Evolutionary conservation across 352 stramenopile genomes (phyloP), one percentile per base, ranked within the genome.

Genomic region (Phytopythium boreale): DNA sequence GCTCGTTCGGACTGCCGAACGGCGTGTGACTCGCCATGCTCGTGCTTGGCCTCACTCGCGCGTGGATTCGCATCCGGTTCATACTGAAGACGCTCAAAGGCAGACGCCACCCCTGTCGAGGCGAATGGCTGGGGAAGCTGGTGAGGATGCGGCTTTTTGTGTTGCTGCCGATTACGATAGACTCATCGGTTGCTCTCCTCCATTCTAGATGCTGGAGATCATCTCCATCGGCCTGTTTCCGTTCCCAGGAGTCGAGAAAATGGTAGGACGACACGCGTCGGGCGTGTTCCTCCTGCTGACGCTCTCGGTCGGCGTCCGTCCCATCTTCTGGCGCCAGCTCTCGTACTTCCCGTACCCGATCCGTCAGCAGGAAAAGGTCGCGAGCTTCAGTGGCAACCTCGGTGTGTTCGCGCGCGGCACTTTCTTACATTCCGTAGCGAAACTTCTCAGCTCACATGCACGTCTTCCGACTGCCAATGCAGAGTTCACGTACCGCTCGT

Each of bases 301-400:
- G 26, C 61, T 77, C 11, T 67, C 75, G 9, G 70, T 82, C 4
- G 56, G 75, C 17, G 34, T 86, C 15, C 80, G 80, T 2, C 68
- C 73, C 10, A 76, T 76, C 39, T 82, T 77, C 62, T 89, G 80
- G 82, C 67, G 70, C 0, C 74, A 87, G 27, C 69, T 84, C 53
- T 58, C 88, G 17, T 91, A 83, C 50, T 88, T 79, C 27, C 82
- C 82, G 29, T 89, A 88, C 31, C 82, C 82, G n/a, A 87, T 91
- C 59, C 72, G 75, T 10, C 76, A 87, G 51, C 87, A 89, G 55
- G 74, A 74, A 34, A 91, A 89, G 56, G 77, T 91, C 22, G 57
- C 73, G 20, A 86, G 68, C 37, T 88, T 89, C 56, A 82, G 72
- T n/a, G 72, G 66, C 12, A 87, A 86, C 22, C 64, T 89, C 4